Percentiles rank a stretch among this genome's conserved stretches.
These are phyloP conservation scores for Collybia mongolica DNA, from an alignment of 768 basidiomycete species.

Conservation along the genomic window DNA sequence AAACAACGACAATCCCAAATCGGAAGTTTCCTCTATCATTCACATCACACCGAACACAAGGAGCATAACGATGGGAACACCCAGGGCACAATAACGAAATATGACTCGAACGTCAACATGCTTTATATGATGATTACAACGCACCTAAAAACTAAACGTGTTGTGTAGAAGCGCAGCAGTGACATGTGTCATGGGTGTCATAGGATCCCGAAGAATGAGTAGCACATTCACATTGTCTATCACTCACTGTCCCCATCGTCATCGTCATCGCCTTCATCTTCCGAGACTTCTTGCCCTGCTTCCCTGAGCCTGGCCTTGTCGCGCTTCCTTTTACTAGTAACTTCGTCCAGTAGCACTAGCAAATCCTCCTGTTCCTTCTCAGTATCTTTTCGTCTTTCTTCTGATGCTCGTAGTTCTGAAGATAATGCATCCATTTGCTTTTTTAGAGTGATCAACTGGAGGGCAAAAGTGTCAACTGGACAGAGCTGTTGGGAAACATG, in stretches of 20 bases:
- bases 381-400: conserved; percentile 72
- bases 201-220: not conserved
- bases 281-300: conserved; percentile 84
- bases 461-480: not conserved
- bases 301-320: conserved; percentile 81
- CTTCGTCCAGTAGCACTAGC: conserved; percentile 89
- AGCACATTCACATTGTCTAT: conserved; percentile 1
- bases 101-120: no score
- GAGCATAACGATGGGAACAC: no score
- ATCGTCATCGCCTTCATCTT: conserved; percentile 83
- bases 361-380: conserved; percentile 98
- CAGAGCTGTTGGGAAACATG: not conserved
- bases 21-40: no score
- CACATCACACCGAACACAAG: no score
- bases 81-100: no score
- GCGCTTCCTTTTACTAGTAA: conserved; percentile 77
- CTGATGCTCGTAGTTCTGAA: conserved; percentile 45
- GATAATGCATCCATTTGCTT: conserved; percentile 46
- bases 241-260: conserved; percentile 48
- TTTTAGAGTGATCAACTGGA: conserved; percentile 45
- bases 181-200: not conserved
- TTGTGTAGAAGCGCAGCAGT: not conserved
- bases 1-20: not conserved
- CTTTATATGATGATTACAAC: no score
- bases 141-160: no score